Base-by-base conservation (phyloP, 177 flowering plant genomes). In the Vitis hybrid region DNA sequence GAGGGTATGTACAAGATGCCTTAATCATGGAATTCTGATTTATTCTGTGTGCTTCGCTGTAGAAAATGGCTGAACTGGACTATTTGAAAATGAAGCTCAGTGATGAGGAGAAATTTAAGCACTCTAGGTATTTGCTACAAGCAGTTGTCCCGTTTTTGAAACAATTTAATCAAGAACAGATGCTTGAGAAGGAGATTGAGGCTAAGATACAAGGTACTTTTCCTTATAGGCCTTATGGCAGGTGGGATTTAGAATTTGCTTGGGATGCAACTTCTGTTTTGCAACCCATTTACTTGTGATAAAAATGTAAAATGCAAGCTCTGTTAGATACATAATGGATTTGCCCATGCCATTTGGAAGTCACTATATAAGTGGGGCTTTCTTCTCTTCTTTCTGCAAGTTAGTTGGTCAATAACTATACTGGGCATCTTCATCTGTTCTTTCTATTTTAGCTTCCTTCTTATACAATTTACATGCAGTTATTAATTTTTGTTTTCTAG, bases 201-300 rank as follows among this genome's bases (percentile, higher is more conserved):
- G 87, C 88, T 60, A 74, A 56, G 32, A 77, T 80, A 65, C 76
- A 58, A 80, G 92, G 92, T 88, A 76, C 51, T 21, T 55, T 4
- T 34, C 49, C 40, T 15, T 49, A 2, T 23, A 13, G 17, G 45
- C 0, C 45, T 40, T 4, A 40, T 50, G 4, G 19, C 52, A 18
- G 32, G 40, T 30, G 40, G 19, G 48, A 7, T 49, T 9, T 60
- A 4, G 26, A 15, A n/a, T 50, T 34, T 21, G 4, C 17, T 4
- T 23, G 63, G 49, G 45, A n/a, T 13, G 45, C 21, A 17, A 30
- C 64, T 9, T 11, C 15, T 30, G 34, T 12, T 12, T 60, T 63
- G 7, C 10, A 45, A 26, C 8, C n/a, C 56, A 54, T 54, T 54
- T 54, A 0, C 17, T 54, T 54, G 15, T 15, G 56, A 13, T 54